These are phyloP conservation scores for Pleurotus citrinopileatus DNA, from an alignment of 768 basidiomycete genomes.

Conservation along the genomic window DNA sequence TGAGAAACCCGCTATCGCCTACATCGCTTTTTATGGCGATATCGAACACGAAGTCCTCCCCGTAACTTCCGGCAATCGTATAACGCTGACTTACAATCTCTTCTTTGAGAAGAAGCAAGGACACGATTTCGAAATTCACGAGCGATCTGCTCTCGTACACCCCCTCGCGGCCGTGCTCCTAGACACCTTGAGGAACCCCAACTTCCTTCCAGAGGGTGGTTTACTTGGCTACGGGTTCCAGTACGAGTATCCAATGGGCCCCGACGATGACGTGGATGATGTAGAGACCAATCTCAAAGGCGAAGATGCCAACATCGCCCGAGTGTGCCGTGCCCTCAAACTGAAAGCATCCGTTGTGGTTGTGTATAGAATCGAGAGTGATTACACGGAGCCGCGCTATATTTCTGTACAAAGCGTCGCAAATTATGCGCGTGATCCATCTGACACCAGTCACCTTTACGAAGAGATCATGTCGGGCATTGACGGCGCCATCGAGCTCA, in stretches of 20 bases:
- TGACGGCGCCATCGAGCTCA: too few species aligned
- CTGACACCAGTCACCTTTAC: too few species aligned
- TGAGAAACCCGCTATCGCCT: conserved; percentile 62
- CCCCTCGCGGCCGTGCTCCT: conserved; percentile 18
- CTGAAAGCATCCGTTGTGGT: not conserved
- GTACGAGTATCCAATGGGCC: conserved; percentile 29
- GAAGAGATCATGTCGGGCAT: too few species aligned
- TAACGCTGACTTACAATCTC: conserved; percentile 42
- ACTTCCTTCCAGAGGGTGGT: conserved; percentile 29
- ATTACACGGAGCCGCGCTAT: too few species aligned
- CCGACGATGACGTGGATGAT: not conserved
- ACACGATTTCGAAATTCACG: not conserved
- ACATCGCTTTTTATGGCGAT: conserved; percentile 35
- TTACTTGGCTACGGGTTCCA: conserved; percentile 31
- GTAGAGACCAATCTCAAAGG: conserved; percentile 7
- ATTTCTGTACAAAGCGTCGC: too few species aligned
- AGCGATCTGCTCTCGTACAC: not conserved
- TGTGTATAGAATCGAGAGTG: not conserved
- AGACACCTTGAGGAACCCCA: conserved; percentile 21
- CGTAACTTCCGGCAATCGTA: conserved; percentile 33
- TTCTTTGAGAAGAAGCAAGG: conserved; percentile 32
- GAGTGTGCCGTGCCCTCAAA: not conserved
- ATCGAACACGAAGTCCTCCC: conserved; percentile 37
- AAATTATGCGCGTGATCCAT: too few species aligned
- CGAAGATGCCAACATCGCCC: conserved; percentile 2